A percentile compares a stretch with the other conserved stretches of the same genome.
These are phyloP conservation scores for Pseudogymnoascus sp. DNA, from an alignment of 2,329 filamentous ascomycete species.

Conservation along the genomic window DNA sequence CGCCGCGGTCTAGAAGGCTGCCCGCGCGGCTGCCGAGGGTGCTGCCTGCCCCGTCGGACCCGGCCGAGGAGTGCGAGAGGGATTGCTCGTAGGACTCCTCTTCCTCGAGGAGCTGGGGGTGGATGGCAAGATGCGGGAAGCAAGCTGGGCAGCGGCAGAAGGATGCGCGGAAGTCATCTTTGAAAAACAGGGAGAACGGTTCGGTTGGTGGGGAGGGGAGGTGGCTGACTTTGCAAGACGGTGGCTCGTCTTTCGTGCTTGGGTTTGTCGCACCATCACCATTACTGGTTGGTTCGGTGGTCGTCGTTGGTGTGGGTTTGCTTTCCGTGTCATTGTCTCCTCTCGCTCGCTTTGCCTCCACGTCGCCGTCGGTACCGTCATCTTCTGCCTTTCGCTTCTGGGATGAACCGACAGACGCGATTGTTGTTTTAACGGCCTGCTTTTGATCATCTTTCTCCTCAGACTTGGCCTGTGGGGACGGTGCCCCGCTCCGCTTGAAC, in stretches of 20 bases:
- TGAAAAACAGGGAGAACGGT: constrained; percentile 74
- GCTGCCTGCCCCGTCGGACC: constrained; percentile 42
- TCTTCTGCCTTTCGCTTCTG: constrained; percentile 61
- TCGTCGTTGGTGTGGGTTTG: constrained; percentile 4
- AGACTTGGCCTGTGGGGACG: constrained; percentile 24
- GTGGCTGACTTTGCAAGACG: constrained; percentile 50
- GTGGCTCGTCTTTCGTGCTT: neutral
- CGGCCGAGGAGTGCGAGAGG: constrained; percentile 57
- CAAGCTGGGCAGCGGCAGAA: constrained; percentile 79
- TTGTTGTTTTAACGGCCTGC: constrained; percentile 7
- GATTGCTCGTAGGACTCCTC: constrained; percentile 93
- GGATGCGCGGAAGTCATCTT: constrained; percentile 66
- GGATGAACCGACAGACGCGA: constrained; percentile 18
- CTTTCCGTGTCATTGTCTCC: constrained; percentile 11
- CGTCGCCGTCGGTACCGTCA: constrained; percentile 31
- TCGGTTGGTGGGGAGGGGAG: constrained; percentile 46
- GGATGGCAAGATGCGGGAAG: constrained; percentile 60
- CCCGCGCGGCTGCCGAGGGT: constrained; percentile 56
- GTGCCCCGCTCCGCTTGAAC: constrained; percentile 34
- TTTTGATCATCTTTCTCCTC: constrained; percentile 17
- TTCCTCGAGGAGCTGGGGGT: constrained; percentile 82
- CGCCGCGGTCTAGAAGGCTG: constrained; percentile 81
- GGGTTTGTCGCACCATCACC: constrained; percentile 1
- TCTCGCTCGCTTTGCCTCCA: constrained; percentile 44
- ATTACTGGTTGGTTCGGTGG: constrained; percentile 17